Conservation (phyloP, 192 early-diverging fungal genomes). For the Podila epigama region DNA sequence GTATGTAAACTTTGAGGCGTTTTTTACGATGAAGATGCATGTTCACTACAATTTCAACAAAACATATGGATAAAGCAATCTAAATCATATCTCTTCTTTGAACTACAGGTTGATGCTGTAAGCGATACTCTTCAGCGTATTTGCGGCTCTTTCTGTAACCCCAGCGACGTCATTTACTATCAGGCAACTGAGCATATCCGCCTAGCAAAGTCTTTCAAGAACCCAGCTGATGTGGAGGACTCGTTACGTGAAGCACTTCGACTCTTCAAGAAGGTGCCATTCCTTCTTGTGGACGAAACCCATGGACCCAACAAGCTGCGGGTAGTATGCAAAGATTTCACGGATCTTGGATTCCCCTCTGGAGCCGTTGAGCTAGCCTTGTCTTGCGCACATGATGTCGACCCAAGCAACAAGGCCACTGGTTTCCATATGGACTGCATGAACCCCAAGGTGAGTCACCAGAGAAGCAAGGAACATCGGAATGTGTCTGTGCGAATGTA, state of each 20-base stretch:
- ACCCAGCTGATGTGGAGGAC: constrained; percentile 50
- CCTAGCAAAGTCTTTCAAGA: constrained; percentile 54
- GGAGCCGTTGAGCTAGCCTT: constrained; percentile 62
- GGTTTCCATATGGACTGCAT: constrained; percentile 64
- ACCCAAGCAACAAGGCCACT: constrained; percentile 62
- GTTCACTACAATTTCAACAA: not conserved
- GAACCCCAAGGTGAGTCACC: constrained; percentile 58
- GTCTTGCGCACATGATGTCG: constrained; percentile 61
- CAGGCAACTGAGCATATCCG: constrained; percentile 66
- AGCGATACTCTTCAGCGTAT: constrained; percentile 67
- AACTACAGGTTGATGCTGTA: constrained; percentile 52
- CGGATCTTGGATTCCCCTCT: constrained; percentile 49
- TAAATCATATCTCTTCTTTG: no score
- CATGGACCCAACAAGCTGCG: constrained; percentile 53
- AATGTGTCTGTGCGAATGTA: no score
- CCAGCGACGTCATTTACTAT: constrained; percentile 71
- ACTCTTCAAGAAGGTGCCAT: constrained; percentile 49
- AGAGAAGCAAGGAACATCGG: no score
- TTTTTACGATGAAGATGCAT: no score
- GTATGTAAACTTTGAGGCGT: constrained; percentile 52
- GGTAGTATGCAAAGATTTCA: constrained; percentile 59
- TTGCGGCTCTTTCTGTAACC: constrained; percentile 70
- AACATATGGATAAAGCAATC: no score
- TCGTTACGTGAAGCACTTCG: constrained; percentile 55
- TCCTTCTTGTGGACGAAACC: constrained; percentile 54